These are phyloP conservation scores for Trichoderma arundinaceum DNA, from an alignment of 2,329 filamentous ascomycete genomes.

Conservation along the genomic window DNA sequence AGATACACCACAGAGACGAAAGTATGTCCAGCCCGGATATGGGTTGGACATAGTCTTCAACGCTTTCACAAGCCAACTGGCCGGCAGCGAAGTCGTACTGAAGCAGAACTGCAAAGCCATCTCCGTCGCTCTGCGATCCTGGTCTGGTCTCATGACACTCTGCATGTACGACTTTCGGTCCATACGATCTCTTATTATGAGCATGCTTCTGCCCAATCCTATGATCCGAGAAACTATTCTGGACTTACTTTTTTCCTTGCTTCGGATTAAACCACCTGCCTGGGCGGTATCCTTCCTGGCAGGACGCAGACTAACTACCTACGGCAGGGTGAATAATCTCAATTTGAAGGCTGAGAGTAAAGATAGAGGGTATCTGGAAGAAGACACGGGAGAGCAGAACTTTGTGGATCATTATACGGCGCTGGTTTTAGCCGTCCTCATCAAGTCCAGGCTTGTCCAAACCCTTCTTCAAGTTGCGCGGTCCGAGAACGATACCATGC, in stretches of 20 bases:
- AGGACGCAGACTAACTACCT: conserved; percentile 89
- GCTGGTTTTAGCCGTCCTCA: conserved; percentile 81
- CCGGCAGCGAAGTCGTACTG: conserved; percentile 64
- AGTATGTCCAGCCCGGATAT: conserved; percentile 84
- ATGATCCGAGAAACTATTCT: conserved; percentile 76
- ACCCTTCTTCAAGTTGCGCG: conserved; percentile 68
- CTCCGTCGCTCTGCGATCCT: conserved; percentile 86
- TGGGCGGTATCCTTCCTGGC: conserved; percentile 97
- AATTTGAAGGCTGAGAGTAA: conserved; percentile 70
- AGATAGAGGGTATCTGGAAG: conserved; percentile 62
- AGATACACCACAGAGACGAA: conserved; percentile 80
- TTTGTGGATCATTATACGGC: conserved; percentile 95
- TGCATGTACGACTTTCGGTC: conserved; percentile 88
- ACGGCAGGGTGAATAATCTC: conserved; percentile 89
- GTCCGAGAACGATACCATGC: conserved; percentile 67
- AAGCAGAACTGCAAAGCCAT: conserved; percentile 94
- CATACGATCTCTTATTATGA: conserved; percentile 76
- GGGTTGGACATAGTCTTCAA: conserved; percentile 90
- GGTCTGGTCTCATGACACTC: conserved; percentile 88
- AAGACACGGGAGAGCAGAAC: conserved; percentile 75
- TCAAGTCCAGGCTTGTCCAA: conserved; percentile 76
- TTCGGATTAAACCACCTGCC: conserved; percentile 87
- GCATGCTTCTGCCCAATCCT: conserved; percentile 63
- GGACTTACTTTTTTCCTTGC: conserved; percentile 78
- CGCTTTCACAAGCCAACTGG: conserved; percentile 83